A percentile compares a stretch with the other conserved stretches of the same genome.
Evolutionary conservation across 1,284 basidiomycete species (phyloP).

Genomic region (Ganoderma resinaceum): DNA sequence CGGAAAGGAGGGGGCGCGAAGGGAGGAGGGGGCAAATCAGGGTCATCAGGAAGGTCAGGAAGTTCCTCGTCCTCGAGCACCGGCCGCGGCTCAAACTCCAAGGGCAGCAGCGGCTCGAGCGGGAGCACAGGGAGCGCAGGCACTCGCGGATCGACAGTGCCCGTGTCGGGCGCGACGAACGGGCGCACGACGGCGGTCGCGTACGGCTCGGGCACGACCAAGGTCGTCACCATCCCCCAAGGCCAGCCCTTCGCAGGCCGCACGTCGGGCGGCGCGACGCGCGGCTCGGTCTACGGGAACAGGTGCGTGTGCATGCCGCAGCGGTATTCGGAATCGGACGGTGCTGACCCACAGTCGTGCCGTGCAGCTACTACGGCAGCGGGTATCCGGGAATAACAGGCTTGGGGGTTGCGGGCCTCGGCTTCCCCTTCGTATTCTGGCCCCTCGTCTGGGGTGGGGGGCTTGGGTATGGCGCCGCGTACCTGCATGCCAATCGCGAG

Average conservation of each 20-base stretch:
- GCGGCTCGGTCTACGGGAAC: constrained; percentile 48
- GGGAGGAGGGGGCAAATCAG: constrained; percentile 25
- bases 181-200: constrained; percentile 38
- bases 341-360: background rate
- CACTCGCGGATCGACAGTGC: constrained; percentile 32
- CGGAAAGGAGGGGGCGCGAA: constrained; percentile 37
- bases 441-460: constrained; percentile 61
- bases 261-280: constrained; percentile 47
- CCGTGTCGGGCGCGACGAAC: constrained; percentile 40
- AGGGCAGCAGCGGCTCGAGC: constrained; percentile 24
- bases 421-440: constrained; percentile 67
- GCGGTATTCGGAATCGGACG: background rate
- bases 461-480: constrained; percentile 43
- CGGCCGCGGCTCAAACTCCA: constrained; percentile 22
- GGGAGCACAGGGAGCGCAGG: constrained; percentile 34
- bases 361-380: constrained; percentile 66
- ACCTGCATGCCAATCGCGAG: constrained; percentile 49
- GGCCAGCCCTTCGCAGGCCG: constrained; percentile 53
- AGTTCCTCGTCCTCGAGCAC: constrained; percentile 28
- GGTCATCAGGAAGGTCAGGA: constrained; percentile 18
- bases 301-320: constrained; percentile 39
- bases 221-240: constrained; percentile 43
- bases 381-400: constrained; percentile 57
- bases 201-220: constrained; percentile 49
- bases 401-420: constrained; percentile 51